Evolutionary conservation across 2,329 filamentous ascomycete species (phyloP), one percentile per base, ranked within the genome.

Genomic region (Clathrospora elynae): DNA sequence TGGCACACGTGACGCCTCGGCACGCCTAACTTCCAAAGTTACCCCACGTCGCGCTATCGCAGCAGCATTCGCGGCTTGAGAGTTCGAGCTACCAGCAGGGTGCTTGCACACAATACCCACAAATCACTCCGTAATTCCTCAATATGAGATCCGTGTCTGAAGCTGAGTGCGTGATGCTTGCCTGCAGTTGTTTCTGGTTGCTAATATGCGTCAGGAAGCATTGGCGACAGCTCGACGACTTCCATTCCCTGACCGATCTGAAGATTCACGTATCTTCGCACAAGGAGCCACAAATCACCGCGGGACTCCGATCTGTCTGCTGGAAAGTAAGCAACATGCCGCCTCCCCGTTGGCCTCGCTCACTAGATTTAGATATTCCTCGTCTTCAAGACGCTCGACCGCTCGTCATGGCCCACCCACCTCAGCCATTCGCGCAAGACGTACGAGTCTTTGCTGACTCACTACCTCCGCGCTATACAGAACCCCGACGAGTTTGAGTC

Each of bases 261-360:
- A 68, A 68, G 63, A 67, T 67, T 41, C 59, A 63, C 12, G 66
- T 69, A 18, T 68, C 64, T 22, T 60, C 64, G 30, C 65, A 69
- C 50, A 64, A 57, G 34, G 63, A 66, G 19, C 65, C 65, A 28
- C 63, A 57, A 26, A 62, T 69, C 19, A 78, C 66, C 73, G 79
- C 83, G 32, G 90, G 89, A 10, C 82, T 90, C 53, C 84, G 91
- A 42, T 96, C 92, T 3, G 80, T 95, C 24, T 95, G 87, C 71
- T 97, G 92, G 92, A 96, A 96, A 82, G 88, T 86, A 64, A 59
- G 57, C 28, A 7, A 3, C 10, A 16, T 26, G 20, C 35, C 17
- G 18, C 6, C 37, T n/a, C 8, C 14, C 32, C 10, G 4, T 16
- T n/a, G n/a, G 18, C 12, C 12, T 24, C 19, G 32, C 46, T 49